These are phyloP conservation scores for Elongisporangium senticosum DNA, from an alignment of 352 stramenopile species.

Conservation along the genomic window DNA sequence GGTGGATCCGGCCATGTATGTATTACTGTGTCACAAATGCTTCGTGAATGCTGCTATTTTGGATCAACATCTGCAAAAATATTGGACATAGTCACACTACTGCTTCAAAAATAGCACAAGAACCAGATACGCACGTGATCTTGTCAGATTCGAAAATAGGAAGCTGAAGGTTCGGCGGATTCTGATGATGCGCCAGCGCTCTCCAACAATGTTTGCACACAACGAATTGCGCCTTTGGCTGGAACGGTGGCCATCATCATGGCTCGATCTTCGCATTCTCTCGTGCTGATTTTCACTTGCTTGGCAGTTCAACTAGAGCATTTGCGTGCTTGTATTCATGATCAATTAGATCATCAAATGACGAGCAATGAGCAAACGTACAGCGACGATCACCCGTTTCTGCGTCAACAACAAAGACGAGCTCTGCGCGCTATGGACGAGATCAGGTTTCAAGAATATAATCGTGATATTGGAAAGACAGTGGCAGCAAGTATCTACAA, in stretches of 20 bases:
- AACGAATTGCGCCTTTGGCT: not conserved
- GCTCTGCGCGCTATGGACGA: constrained; percentile 10
- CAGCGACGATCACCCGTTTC: constrained; percentile 18
- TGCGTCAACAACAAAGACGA: constrained; percentile 7
- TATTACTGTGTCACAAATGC: constrained; percentile 14
- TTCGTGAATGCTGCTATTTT: constrained; percentile 25
- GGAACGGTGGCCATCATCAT: not conserved
- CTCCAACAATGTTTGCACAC: not conserved
- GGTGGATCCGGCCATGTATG: constrained; percentile 16
- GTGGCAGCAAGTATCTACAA: constrained; percentile 23
- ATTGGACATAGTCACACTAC: constrained; percentile 8
- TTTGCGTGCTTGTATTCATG: constrained; percentile 19
- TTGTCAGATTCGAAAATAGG: not conserved
- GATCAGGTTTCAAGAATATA: constrained; percentile 33
- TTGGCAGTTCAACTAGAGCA: not conserved
- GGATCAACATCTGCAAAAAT: constrained; percentile 12
- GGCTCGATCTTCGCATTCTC: not conserved
- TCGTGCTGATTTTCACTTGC: not conserved
- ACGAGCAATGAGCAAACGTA: constrained; percentile 18
- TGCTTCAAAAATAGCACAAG: not conserved
- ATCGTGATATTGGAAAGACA: constrained; percentile 22
- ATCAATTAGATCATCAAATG: constrained; percentile 21
- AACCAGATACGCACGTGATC: not conserved
- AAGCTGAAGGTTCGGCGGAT: not conserved
- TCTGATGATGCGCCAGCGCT: not conserved